Conservation (phyloP, 2,329 filamentous ascomycete genomes). For the Neurospora sp. region DNA sequence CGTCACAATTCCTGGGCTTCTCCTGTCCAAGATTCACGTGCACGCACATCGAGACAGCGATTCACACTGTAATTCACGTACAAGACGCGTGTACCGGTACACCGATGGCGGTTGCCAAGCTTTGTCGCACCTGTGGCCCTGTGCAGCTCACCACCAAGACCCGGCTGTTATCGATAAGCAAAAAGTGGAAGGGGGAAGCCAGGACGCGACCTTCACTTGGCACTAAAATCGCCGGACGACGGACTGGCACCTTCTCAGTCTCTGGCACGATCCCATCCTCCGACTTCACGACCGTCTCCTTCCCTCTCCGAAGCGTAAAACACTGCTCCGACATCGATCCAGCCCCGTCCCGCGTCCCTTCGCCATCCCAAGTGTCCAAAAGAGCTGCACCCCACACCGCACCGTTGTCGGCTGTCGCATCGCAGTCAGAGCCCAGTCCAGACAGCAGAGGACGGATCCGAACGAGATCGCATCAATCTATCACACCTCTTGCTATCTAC, state of each 20-base stretch:
- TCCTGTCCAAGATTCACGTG: neutral
- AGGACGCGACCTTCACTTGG: neutral
- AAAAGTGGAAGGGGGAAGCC: constrained; percentile 8
- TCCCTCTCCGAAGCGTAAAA: neutral
- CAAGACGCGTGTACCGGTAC: neutral
- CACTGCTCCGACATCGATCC: neutral
- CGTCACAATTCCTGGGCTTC: neutral
- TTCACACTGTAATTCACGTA: neutral
- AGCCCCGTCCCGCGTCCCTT: neutral
- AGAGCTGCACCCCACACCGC: neutral
- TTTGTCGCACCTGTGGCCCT: neutral
- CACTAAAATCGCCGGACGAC: neutral
- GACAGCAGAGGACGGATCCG: neutral
- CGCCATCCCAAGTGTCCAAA: neutral
- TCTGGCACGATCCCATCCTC: neutral
- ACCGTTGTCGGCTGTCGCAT: neutral
- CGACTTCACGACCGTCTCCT: neutral
- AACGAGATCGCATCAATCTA: neutral
- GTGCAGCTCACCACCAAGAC: neutral
- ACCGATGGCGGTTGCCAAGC: neutral
- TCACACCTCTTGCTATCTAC: neutral
- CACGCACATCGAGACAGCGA: too few species aligned
- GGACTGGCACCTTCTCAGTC: neutral
- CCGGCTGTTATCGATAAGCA: constrained; percentile 14
- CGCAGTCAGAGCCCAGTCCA: neutral